Conservation (phyloP, 225 moss, liverwort and hornwort species). For the Bryum argenteum region DNA sequence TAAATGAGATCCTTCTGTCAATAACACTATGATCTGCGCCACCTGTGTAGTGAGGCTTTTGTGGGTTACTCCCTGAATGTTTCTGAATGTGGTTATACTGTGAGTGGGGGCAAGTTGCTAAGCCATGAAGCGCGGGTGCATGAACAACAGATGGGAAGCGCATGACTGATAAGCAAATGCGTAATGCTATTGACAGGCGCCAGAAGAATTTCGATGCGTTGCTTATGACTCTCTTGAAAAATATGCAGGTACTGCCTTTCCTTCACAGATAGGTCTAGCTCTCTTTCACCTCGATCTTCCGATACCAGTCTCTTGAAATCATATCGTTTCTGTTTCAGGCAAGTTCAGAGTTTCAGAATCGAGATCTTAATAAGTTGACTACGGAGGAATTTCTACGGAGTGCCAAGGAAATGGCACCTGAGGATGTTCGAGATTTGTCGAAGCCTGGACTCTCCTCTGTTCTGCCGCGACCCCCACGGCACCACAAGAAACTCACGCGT, state of each 20-base stretch:
- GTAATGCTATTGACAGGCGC: constrained; percentile 61
- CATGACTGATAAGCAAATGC: constrained; percentile 67
- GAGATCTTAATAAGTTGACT: constrained; percentile 39
- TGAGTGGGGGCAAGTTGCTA: background rate
- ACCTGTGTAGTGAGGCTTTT: background rate
- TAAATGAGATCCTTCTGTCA: background rate
- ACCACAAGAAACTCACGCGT: constrained; percentile 71
- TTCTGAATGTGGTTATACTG: no score
- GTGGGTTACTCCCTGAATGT: no score
- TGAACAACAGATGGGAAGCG: constrained; percentile 81
- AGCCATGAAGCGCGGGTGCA: constrained; percentile 23
- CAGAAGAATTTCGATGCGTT: constrained; percentile 67
- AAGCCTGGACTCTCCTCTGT: constrained; percentile 49
- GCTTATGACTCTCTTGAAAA: constrained; percentile 42
- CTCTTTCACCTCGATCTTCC: background rate
- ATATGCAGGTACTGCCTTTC: constrained; percentile 57
- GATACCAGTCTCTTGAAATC: background rate
- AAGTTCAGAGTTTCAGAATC: constrained; percentile 38
- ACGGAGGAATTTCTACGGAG: constrained; percentile 45
- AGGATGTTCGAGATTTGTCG: constrained; percentile 49
- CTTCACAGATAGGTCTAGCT: background rate
- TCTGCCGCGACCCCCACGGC: constrained; percentile 81
- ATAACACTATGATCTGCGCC: background rate
- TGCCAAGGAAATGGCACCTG: constrained; percentile 49
- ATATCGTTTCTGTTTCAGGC: constrained; percentile 29